Conservation (phyloP, 75 land plant species). For the Cupressus sempervirens region DNA sequence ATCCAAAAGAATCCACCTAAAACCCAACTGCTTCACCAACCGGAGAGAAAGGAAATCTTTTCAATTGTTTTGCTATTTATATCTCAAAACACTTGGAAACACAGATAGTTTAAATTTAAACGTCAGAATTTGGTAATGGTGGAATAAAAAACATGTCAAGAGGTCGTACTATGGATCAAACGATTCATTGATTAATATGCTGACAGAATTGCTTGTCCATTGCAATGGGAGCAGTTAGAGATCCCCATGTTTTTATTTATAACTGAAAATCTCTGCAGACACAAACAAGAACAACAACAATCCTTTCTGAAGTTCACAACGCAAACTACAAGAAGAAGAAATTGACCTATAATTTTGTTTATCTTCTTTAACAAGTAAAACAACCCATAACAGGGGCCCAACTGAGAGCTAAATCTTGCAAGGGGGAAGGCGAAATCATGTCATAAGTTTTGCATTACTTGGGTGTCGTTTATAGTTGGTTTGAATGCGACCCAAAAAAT, state of each 20-base stretch:
- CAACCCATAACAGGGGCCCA: background rate
- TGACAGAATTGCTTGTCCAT: background rate
- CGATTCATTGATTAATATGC: background rate
- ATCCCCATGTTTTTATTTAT: background rate
- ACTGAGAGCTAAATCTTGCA: background rate
- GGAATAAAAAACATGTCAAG: background rate
- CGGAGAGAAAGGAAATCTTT: background rate
- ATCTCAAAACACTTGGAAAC: background rate
- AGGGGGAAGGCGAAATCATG: background rate
- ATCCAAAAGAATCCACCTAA: background rate
- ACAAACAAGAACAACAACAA: background rate
- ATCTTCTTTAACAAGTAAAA: background rate
- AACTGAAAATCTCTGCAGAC: conserved; percentile 1
- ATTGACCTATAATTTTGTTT: background rate
- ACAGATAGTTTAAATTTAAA: background rate
- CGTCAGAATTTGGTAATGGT: background rate
- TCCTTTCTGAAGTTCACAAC: background rate
- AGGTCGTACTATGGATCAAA: background rate
- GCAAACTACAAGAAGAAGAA: background rate
- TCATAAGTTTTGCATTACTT: background rate
- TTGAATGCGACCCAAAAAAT: background rate
- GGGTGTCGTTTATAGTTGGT: background rate
- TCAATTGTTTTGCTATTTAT: background rate
- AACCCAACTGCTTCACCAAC: conserved; percentile 2
- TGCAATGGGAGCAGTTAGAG: background rate